Base-by-base conservation (phyloP, 108 stramenopile species). In the Cyclotella kingstonii region DNA sequence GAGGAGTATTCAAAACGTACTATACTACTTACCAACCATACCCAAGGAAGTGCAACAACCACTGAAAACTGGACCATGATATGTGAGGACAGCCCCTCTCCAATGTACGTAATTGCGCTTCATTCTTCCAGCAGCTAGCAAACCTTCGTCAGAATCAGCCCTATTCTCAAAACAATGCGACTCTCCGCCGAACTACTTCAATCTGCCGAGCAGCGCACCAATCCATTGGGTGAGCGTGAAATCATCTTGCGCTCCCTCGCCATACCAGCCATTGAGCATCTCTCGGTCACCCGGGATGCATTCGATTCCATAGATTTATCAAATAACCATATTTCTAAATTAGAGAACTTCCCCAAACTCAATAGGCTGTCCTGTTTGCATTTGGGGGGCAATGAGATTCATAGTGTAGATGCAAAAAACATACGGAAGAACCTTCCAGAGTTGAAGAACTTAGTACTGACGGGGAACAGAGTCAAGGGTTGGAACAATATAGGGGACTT, bases 181-280 rank as follows among this genome's bases (percentile, higher is more conserved):
- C 77, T 92, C 66, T 87, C 87, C 1, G 87, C 91, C 14, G 81
- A 92, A 52, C 55, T 89, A 18, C 55, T 92, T 42, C 65, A 64
- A 56, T 75, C 81, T 11, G 83, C 87, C 66, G 91, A 92, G 69
- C 91, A 92, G 57, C 68, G 91, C 40, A 84, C 87, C 36, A 92
- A 92, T 63, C 74, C 86, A 17, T 63, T 89, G 36, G 83, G 82
- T 51, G 91, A 92, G 72, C 80, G 91, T 5, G 91, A 92, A 65
- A 62, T 92, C 4, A 77, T 92, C 26, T 69, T 92, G 39, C 84
- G 87, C 28, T 87, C 84, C 3, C 68, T 85, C 25, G 91, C 80
- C 46, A 87, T 92, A 39, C 86, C 86, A 19, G 51, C 75, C 29
- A 80, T 92, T 51, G 91, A 92, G 62, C 88, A 92, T 40, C 68